Evolutionary conservation across 1,284 basidiomycete species (phyloP).

Genomic region (Hemileia vastatrix): DNA sequence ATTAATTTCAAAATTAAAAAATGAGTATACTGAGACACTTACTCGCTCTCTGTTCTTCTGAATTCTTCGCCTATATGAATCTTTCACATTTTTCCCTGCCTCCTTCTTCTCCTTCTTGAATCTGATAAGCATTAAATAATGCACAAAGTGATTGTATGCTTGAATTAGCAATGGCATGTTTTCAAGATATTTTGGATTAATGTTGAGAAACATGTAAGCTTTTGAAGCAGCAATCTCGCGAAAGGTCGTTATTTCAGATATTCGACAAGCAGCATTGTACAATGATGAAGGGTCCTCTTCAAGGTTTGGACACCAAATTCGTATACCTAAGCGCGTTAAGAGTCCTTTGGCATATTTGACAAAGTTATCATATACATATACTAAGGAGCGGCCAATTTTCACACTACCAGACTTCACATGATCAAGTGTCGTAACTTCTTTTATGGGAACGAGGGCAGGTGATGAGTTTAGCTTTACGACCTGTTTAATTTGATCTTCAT

Average conservation of each 20-base stretch:
- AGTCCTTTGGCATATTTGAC: not conserved
- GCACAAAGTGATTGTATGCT: constrained; percentile 9
- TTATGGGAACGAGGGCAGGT: not conserved
- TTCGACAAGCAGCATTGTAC: constrained; percentile 4
- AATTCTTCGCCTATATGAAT: not conserved
- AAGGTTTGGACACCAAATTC: constrained; percentile 11
- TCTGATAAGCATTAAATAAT: not conserved
- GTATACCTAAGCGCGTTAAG: not conserved
- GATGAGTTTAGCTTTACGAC: not conserved
- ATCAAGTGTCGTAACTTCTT: not conserved
- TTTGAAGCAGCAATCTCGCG: not conserved
- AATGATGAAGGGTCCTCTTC: not conserved
- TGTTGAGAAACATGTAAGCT: constrained; percentile 8
- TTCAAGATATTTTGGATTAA: not conserved
- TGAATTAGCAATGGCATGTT: constrained; percentile 1
- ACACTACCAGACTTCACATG: not conserved
- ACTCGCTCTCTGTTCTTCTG: not conserved
- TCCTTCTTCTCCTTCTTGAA: not conserved
- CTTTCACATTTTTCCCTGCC: not conserved
- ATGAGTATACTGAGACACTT: too few species aligned
- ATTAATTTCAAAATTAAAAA: too few species aligned
- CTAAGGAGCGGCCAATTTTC: not conserved
- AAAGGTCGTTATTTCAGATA: constrained; percentile 4
- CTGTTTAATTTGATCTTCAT: not conserved
- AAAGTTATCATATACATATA: not conserved